Percentiles rank a stretch among this genome's conserved stretches.
Conservation (phyloP, 768 basidiomycete species). For the Lactarius hatsudake region DNA sequence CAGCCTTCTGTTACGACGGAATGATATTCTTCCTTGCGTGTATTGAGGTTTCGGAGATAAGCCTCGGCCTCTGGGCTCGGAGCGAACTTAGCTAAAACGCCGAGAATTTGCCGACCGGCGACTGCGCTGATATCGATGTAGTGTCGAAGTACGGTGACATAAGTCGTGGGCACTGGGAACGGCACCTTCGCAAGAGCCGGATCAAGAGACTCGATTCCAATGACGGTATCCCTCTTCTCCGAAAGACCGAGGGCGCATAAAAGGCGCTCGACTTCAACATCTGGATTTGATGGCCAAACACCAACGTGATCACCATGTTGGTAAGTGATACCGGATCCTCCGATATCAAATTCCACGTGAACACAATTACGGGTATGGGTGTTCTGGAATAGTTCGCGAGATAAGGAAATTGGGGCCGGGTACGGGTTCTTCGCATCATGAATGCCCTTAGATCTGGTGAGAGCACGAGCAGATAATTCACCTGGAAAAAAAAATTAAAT, state of each 20-base stretch:
- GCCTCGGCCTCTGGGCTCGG: conserved; percentile 76
- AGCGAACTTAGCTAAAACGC: conserved; percentile 82
- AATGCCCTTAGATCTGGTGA: conserved; percentile 91
- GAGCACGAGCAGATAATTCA: conserved; percentile 92
- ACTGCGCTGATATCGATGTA: conserved; percentile 97
- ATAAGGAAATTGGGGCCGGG: conserved; percentile 72
- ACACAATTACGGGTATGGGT: conserved; percentile 84
- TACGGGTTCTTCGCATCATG: conserved; percentile 98
- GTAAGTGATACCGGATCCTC: conserved; percentile 96
- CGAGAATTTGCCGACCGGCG: conserved; percentile 91
- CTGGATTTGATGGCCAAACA: conserved; percentile 95
- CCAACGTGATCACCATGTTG: conserved; percentile 98
- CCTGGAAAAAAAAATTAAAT: conserved; percentile 42
- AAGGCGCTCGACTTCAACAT: conserved; percentile 86
- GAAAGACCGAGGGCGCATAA: conserved; percentile 82
- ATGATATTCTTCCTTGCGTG: conserved; percentile 85
- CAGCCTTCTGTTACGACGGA: conserved; percentile 74
- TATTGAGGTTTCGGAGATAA: conserved; percentile 70
- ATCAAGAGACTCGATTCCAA: conserved; percentile 95
- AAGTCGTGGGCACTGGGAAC: conserved; percentile 97
- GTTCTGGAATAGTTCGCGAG: conserved; percentile 82
- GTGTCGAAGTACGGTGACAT: conserved; percentile 88
- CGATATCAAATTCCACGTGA: conserved; percentile 89
- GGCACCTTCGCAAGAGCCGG: conserved; percentile 97
- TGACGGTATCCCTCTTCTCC: conserved; percentile 76